phyloP scores from a whole-genome alignment of 1,284 basidiomycete species.

The Fistulina hepatica region DNA sequence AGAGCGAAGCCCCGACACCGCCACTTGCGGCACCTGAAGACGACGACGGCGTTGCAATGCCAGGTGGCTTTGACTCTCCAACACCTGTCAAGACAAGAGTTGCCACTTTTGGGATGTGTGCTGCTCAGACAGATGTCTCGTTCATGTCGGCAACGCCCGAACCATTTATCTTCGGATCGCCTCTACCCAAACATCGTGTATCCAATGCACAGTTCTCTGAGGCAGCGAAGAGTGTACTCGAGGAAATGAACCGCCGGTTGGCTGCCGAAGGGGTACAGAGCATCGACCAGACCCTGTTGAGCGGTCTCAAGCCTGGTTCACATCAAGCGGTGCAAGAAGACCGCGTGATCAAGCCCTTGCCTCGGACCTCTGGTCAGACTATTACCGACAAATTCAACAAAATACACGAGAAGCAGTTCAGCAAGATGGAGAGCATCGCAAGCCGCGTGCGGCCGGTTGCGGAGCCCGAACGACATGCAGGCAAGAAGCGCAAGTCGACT shows the following conservation, averaged over 20 bases:
- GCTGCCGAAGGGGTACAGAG: conserved; percentile 34
- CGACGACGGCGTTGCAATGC: conserved; percentile 17
- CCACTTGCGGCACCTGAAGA: conserved; percentile 12
- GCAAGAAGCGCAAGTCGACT: conserved; percentile 37
- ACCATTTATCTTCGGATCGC: conserved; percentile 66
- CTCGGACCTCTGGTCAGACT: background rate
- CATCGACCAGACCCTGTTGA: conserved; percentile 32
- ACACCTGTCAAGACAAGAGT: conserved; percentile 5
- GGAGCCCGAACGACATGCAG: conserved; percentile 28
- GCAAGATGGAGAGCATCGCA: conserved; percentile 64
- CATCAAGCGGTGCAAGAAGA: conserved; percentile 11
- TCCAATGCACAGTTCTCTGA: conserved; percentile 51
- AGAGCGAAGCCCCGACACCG: too few relatives aligned
- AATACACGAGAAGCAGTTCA: conserved; percentile 51
- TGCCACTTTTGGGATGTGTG: background rate
- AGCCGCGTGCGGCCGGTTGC: conserved; percentile 29
- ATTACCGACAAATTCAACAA: conserved; percentile 34
- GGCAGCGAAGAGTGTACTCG: conserved; percentile 53
- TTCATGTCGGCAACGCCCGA: conserved; percentile 15
- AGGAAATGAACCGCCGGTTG: conserved; percentile 69
- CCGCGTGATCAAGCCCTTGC: conserved; percentile 21
- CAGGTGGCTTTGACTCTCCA: conserved; percentile 22
- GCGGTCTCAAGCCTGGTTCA: conserved; percentile 22
- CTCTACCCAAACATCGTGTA: conserved; percentile 45
- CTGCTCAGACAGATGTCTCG: background rate